Evolutionary conservation across 2,329 filamentous ascomycete genomes (phyloP).

Genomic region (Ceratocystis cubensis): DNA sequence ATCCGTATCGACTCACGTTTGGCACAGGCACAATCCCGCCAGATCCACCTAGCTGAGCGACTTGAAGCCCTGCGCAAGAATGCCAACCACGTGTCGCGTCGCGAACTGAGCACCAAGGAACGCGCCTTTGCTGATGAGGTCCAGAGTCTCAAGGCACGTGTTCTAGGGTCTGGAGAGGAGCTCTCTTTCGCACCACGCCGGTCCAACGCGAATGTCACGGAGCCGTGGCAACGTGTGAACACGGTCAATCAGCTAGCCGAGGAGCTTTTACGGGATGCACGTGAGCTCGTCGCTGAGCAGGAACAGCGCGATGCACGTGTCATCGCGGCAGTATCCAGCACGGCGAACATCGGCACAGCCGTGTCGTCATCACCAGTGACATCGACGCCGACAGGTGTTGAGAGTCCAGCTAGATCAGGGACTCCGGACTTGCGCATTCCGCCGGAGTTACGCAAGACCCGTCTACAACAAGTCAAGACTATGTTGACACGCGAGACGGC

Average conservation of each 20-base stretch:
- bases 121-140: conserved; percentile 37
- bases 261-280: conserved; percentile 41
- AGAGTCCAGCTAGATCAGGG: conserved; percentile 25
- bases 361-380: conserved; percentile 23
- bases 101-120: conserved; percentile 36
- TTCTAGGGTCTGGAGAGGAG: conserved; percentile 30
- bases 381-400: conserved; percentile 1
- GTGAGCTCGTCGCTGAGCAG: conserved; percentile 30
- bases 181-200: conserved; percentile 25
- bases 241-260: conserved; percentile 42
- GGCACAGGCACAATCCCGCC: conserved; percentile 40
- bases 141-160: conserved; percentile 41
- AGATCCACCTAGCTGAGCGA: conserved; percentile 44
- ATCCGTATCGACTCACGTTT: conserved; percentile 40
- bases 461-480: conserved; percentile 50
- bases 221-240: conserved; percentile 44
- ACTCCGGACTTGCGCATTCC: conserved; percentile 41
- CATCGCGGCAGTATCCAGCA: conserved; percentile 12
- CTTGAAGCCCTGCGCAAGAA: conserved; percentile 45
- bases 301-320: conserved; percentile 16
- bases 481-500: conserved; percentile 55
- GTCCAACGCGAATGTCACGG: conserved; percentile 33
- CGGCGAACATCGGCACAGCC: conserved; percentile 10
- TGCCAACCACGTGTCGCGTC: conserved; percentile 32
- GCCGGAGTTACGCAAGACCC: conserved; percentile 47